These are phyloP conservation scores for Solanum hybrid DNA, from an alignment of 305 asterid species.

Conservation along the genomic window DNA sequence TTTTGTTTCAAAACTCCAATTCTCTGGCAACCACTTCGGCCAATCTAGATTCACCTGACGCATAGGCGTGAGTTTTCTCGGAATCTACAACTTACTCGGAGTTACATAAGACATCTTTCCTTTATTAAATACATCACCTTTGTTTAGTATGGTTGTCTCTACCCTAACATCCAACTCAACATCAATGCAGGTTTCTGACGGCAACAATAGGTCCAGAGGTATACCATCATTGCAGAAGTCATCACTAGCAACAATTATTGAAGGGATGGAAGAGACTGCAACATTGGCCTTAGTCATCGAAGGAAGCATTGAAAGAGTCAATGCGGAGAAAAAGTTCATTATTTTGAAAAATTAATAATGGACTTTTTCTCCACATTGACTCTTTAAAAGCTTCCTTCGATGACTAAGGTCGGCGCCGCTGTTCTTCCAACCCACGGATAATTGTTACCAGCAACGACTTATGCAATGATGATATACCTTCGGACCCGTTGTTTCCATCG, in stretches of 20 bases:
- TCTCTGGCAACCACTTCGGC: background rate
- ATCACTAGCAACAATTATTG: background rate
- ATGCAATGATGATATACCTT: background rate
- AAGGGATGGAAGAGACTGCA: background rate
- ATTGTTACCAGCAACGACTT: background rate
- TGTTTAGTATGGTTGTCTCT: background rate
- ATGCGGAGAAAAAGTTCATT: background rate
- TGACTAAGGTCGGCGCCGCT: background rate
- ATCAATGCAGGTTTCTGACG: background rate
- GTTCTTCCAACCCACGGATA: background rate
- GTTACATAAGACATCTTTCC: background rate
- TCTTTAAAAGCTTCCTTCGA: background rate
- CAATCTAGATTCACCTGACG: background rate
- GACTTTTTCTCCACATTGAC: background rate
- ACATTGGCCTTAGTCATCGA: background rate
- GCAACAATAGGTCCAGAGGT: background rate
- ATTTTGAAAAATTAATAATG: background rate
- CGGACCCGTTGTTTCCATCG: background rate
- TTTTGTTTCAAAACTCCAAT: no score
- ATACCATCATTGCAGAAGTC: background rate
- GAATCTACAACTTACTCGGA: background rate
- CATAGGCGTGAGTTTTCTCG: background rate
- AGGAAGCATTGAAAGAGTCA: background rate
- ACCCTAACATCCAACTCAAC: background rate
- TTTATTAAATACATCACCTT: background rate